These are phyloP conservation scores for Pythium rishiriense DNA, from an alignment of 352 stramenopile species.

Conservation along the genomic window DNA sequence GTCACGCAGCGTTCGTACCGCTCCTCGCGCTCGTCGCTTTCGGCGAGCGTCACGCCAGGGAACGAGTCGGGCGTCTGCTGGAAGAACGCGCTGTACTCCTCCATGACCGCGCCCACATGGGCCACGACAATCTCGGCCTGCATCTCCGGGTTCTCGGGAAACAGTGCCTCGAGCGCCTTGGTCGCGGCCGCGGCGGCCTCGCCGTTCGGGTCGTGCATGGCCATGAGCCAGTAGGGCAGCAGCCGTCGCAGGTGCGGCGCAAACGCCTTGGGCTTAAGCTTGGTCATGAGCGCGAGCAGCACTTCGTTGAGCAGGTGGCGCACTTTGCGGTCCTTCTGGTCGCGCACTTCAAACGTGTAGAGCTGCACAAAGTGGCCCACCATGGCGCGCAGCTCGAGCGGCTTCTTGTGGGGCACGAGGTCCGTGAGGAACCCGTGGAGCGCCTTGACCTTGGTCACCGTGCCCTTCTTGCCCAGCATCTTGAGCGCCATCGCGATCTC, in stretches of 20 bases:
- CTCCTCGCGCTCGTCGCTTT: constrained; percentile 69
- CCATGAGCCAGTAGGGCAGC: constrained; percentile 77
- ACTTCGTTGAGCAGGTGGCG: constrained; percentile 77
- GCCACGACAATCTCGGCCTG: constrained; percentile 29
- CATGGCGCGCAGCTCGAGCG: constrained; percentile 62
- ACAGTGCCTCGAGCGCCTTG: constrained; percentile 57
- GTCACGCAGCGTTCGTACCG: constrained; percentile 75
- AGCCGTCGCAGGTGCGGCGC: constrained; percentile 65
- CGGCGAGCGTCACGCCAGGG: constrained; percentile 48
- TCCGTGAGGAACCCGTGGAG: constrained; percentile 58
- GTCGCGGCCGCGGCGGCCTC: constrained; percentile 54
- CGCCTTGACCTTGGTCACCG: constrained; percentile 82
- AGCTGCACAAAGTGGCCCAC: constrained; percentile 77
- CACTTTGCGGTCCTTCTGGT: constrained; percentile 85
- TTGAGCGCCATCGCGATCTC: constrained; percentile 80
- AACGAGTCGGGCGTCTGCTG: constrained; percentile 59
- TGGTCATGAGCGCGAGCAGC: constrained; percentile 49
- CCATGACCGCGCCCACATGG: constrained; percentile 35
- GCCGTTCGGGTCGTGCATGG: constrained; percentile 73
- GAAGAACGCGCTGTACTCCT: constrained; percentile 70
- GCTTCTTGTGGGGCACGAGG: constrained; percentile 62
- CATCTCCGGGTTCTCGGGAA: constrained; percentile 36
- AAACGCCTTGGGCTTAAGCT: constrained; percentile 75
- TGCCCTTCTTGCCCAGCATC: constrained; percentile 83
- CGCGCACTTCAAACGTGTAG: constrained; percentile 77